These are phyloP conservation scores for Monosporozyma siamensis DNA, from an alignment of 805 yeast species.

Conservation along the genomic window DNA sequence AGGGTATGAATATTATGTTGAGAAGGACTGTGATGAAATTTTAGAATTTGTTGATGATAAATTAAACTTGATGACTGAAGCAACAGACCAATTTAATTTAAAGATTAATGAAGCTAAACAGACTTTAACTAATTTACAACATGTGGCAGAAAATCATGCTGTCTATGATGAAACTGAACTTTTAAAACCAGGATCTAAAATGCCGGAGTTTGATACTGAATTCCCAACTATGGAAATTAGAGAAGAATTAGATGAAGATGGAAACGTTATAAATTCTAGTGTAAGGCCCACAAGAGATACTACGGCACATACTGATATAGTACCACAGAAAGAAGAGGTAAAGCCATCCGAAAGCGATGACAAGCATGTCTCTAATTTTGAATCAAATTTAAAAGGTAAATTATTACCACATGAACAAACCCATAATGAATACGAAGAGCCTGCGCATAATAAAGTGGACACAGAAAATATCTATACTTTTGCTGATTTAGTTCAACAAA, in stretches of 20 bases:
- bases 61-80: constrained; percentile 27
- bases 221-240: constrained; percentile 73
- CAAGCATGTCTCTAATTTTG: too few species aligned
- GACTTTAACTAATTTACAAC: constrained; percentile 24
- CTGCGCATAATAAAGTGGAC: constrained; percentile 10
- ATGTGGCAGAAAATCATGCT: constrained; percentile 3
- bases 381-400: background rate
- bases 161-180: background rate
- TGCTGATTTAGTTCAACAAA: constrained; percentile 26
- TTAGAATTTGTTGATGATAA: constrained; percentile 20
- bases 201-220: constrained; percentile 21
- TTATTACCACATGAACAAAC: background rate
- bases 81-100: constrained; percentile 33
- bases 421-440: background rate
- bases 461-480: constrained; percentile 25
- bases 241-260: constrained; percentile 82
- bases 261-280: constrained; percentile 44
- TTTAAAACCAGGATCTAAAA: background rate
- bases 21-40: constrained; percentile 19
- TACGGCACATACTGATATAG: background rate
- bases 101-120: constrained; percentile 35
- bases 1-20: constrained; percentile 29
- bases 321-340: background rate
- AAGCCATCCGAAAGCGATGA: too few species aligned
- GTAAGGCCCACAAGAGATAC: constrained; percentile 31